Percentiles rank a stretch among this genome's conserved stretches.
phyloP scores from a whole-genome alignment of 495 filamentous ascomycete genomes.

The Podospora pseudoanserina region DNA sequence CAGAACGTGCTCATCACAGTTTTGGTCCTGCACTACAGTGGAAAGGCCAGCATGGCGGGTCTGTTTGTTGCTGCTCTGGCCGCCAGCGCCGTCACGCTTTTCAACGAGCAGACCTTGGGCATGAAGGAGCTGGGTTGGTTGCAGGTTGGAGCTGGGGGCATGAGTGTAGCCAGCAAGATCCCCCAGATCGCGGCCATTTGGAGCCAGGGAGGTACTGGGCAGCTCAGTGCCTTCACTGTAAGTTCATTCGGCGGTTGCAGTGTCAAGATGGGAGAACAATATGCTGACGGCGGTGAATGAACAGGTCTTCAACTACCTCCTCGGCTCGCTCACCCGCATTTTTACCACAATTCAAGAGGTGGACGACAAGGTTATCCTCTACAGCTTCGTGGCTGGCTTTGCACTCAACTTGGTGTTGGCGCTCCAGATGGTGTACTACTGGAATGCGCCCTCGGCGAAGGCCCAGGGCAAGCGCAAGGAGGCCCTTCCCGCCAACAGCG shows the following conservation, averaged over 20 bases:
- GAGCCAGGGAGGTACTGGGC: slow-evolving; percentile 81
- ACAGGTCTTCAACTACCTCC: slow-evolving; percentile 96
- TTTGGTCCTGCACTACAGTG: slow-evolving; percentile 76
- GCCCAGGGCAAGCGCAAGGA: slow-evolving; percentile 49
- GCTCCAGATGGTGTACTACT: slow-evolving; percentile 92
- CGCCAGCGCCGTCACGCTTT: slow-evolving; percentile 61
- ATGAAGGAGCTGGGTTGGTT: slow-evolving; percentile 66
- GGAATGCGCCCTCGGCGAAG: slow-evolving; percentile 68
- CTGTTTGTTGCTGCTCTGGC: slow-evolving; percentile 74
- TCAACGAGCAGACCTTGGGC: slow-evolving; percentile 63
- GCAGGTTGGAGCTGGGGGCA: slow-evolving; percentile 78
- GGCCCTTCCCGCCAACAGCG: slow-evolving; percentile 9
- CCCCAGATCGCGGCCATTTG: slow-evolving; percentile 88
- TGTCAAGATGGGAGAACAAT: neutral
- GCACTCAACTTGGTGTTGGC: slow-evolving; percentile 82
- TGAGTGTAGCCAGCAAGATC: slow-evolving; percentile 82
- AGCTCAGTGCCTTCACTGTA: slow-evolving; percentile 94
- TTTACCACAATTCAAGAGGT: slow-evolving; percentile 97
- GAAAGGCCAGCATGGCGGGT: slow-evolving; percentile 56
- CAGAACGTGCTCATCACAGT: slow-evolving; percentile 88
- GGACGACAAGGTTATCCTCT: slow-evolving; percentile 89
- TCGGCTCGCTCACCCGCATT: slow-evolving; percentile 85
- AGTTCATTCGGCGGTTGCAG: slow-evolving; percentile 33
- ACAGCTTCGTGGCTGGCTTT: slow-evolving; percentile 87
- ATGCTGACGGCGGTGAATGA: neutral